Base-by-base conservation (phyloP, 1,284 basidiomycete species). In the Cutaneotrichosporon cutaneum region DNA sequence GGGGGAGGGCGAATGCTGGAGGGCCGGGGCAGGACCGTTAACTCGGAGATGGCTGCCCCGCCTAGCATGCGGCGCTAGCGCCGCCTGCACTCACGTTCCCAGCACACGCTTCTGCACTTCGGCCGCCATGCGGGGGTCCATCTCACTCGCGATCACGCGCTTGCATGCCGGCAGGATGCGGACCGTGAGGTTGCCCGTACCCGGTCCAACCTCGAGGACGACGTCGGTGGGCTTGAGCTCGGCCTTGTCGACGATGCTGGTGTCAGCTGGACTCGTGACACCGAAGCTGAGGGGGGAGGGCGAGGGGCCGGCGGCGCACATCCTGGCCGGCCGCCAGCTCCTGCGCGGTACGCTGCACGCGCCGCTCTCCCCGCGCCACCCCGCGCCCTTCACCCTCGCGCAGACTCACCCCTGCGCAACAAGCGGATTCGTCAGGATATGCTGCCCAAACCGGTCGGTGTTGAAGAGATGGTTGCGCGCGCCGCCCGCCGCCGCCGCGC, bases 81-180 rank as follows among this genome's bases (percentile, higher is more conserved):
- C n/a, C n/a, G n/a, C n/a, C 44, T 56, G 14, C 55, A 88, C 92
- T 83, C 79, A 96, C 94, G 90, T 98, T 83, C 95, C 95, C 83
- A 98, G 90, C 1, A 99, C 94, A 70, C 96, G 89, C 80, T 99
- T 99, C 61, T 90, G 90, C 59, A 99, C 85, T 78, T 99, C 95
- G 52, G 94, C 94, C 21, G 94, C 95, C 95, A 99, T 98, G 42
- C 96, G 87, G 68, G 96, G 96, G 77, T 99, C 96, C 92, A 98
- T 96, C 79, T 99, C 96, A 32, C 98, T 88, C 1, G 94, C 95
- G 0, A 90, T 91, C 32, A 92, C 88, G 82, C 90, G 89, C 75
- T 95, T 94, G 65, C 90, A 90, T 79, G 94, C 90, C 72, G 97
- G 92, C 42, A 99, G 82, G 67, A 99, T 99, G 71, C 90, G 84